phyloP scores from a whole-genome alignment of 148 eudicot genomes.

The Dianthus caryophyllus region DNA sequence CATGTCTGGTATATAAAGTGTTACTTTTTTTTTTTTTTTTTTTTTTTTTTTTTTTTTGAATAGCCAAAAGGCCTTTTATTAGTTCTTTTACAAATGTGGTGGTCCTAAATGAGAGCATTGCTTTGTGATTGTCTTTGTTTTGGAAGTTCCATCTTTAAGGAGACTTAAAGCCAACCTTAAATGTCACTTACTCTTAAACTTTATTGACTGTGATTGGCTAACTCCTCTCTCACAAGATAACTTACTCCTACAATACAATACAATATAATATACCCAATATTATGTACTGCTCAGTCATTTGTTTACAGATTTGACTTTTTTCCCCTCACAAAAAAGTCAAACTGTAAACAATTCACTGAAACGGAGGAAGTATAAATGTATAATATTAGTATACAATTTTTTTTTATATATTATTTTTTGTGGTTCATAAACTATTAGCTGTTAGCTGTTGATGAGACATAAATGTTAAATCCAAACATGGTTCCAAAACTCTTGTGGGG shows the following conservation, averaged over 20 bases:
- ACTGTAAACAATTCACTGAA: too few relatives aligned
- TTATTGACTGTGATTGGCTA: slow-evolving; percentile 24
- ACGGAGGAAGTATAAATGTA: too few relatives aligned
- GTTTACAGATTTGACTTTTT: too few relatives aligned
- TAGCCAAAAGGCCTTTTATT: too few relatives aligned
- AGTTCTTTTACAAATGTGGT: neutral
- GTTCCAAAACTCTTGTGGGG: slow-evolving; percentile 26
- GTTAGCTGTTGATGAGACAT: slow-evolving; percentile 22
- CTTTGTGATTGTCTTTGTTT: slow-evolving; percentile 19
- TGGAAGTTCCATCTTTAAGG: slow-evolving; percentile 22
- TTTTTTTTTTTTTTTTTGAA: too few relatives aligned
- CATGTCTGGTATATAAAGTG: too few relatives aligned
- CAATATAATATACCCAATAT: neutral
- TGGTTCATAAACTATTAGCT: neutral
- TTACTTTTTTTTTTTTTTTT: too few relatives aligned
- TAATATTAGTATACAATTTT: too few relatives aligned
- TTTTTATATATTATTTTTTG: too few relatives aligned
- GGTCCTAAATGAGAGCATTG: slow-evolving; percentile 20
- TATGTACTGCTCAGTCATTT: too few relatives aligned
- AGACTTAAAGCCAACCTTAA: slow-evolving; percentile 18
- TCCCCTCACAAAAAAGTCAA: too few relatives aligned
- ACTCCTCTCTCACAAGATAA: slow-evolving; percentile 26
- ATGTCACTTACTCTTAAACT: slow-evolving; percentile 29
- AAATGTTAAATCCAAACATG: slow-evolving; percentile 29
- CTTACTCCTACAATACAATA: too few relatives aligned